Percentiles rank a stretch among this genome's conserved stretches.
Evolutionary conservation across 345 rosid species (phyloP).

Genomic region (Streptanthus diversifolius): DNA sequence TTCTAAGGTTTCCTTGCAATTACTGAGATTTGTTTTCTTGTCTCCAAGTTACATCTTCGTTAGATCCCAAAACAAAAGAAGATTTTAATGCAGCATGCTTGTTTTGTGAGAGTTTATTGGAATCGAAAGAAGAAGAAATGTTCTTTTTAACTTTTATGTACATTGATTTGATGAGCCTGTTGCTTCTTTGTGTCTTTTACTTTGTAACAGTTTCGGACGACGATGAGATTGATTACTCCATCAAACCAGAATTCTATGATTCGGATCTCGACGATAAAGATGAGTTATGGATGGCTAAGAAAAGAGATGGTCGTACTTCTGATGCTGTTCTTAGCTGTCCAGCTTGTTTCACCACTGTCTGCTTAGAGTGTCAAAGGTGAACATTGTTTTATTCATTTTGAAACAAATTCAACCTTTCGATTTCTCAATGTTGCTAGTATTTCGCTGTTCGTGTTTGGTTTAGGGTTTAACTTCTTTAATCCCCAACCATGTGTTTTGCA

Average conservation of each 20-base stretch:
- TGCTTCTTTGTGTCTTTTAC: not conserved
- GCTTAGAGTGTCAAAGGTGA: slow-evolving; percentile 79
- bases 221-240: slow-evolving; percentile 70
- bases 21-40: not conserved
- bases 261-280: slow-evolving; percentile 66
- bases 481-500: not conserved
- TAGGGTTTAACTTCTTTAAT: not conserved
- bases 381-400: not conserved
- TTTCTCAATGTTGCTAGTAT: not conserved
- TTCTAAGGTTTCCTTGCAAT: not conserved
- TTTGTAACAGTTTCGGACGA: slow-evolving; percentile 60
- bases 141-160: not conserved
- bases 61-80: not conserved
- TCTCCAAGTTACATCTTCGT: not conserved
- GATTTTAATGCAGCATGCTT: not conserved
- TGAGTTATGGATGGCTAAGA: slow-evolving; percentile 55
- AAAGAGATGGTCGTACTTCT: slow-evolving; percentile 51
- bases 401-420: not conserved
- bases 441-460: not conserved
- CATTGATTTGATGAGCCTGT: not conserved
- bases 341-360: slow-evolving; percentile 77
- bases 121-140: not conserved
- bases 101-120: not conserved
- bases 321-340: slow-evolving; percentile 89
- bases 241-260: slow-evolving; percentile 69